Evolutionary conservation across 2,329 filamentous ascomycete genomes (phyloP).

Genomic region (Pseudogymnoascus sp.): DNA sequence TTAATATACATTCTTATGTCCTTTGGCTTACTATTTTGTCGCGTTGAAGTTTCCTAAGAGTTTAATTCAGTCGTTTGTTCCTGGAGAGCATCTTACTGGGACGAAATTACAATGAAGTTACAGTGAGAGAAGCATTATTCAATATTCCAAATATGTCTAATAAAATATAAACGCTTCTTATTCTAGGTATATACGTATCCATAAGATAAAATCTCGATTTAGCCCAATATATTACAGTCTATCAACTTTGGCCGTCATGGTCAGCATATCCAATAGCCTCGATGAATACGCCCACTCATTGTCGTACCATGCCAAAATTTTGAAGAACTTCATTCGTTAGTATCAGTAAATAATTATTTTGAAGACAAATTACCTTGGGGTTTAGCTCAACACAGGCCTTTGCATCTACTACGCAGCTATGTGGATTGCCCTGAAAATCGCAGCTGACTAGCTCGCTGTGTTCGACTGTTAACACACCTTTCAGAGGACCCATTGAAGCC

Average conservation of each 20-base stretch:
- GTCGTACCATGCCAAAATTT: conserved; percentile 16
- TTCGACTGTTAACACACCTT: conserved; percentile 13
- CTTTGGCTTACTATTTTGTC: neutral
- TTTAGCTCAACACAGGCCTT: conserved; percentile 14
- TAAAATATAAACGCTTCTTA: neutral
- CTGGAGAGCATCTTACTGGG: neutral
- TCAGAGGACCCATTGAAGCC: conserved; percentile 6
- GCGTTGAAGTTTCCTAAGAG: neutral
- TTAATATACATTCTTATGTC: neutral
- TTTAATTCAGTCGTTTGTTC: neutral
- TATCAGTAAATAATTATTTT: neutral
- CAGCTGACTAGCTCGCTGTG: conserved; percentile 13
- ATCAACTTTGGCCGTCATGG: conserved; percentile 17
- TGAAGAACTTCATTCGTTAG: conserved; percentile 14
- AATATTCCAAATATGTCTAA: neutral
- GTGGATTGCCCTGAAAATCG: conserved; percentile 15
- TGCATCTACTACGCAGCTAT: conserved; percentile 13
- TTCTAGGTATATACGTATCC: neutral
- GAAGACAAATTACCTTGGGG: neutral
- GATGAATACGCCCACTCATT: conserved; percentile 16
- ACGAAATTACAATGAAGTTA: neutral
- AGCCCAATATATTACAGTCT: neutral
- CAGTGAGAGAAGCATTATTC: neutral
- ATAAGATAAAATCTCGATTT: neutral
- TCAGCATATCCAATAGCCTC: conserved; percentile 16